Base-by-base conservation (phyloP, 148 eudicot genomes). In the Silene uniflora region DNA sequence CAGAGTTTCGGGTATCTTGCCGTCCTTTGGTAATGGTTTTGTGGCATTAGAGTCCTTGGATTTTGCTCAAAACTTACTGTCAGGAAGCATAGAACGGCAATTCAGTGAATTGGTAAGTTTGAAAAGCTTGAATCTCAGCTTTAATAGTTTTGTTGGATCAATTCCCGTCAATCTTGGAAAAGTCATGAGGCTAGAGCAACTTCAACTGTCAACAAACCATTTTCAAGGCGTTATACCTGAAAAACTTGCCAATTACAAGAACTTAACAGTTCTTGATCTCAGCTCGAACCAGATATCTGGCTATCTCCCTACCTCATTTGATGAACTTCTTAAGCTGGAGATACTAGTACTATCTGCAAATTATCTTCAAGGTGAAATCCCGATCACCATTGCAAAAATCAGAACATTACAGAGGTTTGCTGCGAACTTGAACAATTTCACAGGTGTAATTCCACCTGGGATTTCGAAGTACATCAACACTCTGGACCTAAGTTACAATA, bases 401-500 rank as follows among this genome's bases (percentile, higher is more conserved):
- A 74, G 47, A 49, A 79, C 87, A 32, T 84, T 93, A 19, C 19
- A 14, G 63, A 83, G 97, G 52, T 93, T 94, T 77, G 93, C 95
- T 11, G 98, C 96, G 1, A 79, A 91, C 75, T 84, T 69, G 73
- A 91, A 94, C 77, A 7, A 0, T 0, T 86, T 94, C 76, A 71
- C 21, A 56, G 98, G 98, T 55, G 29, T 42, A 14, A 80, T 94
- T 71, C 97, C 98, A 75, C 6, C 72, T 69, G 91, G 89, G 73
- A 72, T 91, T 67, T 80, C 95, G 2, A 76, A 76, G 14, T 71
- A 35, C 69, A 76, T 89, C 21, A 60, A 17, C 22, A 83, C 65
- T 72, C 80, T 93, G 74, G 97, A 90, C 82, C 87, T 91, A 10
- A 91, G 98, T 85, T 91, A 80, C 73, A 93, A 93, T 65, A 64